A percentile compares a stretch with the other conserved stretches of the same genome.
Evolutionary conservation across 2,329 filamentous ascomycete species (phyloP).

Genomic region (Aciculosporium take): DNA sequence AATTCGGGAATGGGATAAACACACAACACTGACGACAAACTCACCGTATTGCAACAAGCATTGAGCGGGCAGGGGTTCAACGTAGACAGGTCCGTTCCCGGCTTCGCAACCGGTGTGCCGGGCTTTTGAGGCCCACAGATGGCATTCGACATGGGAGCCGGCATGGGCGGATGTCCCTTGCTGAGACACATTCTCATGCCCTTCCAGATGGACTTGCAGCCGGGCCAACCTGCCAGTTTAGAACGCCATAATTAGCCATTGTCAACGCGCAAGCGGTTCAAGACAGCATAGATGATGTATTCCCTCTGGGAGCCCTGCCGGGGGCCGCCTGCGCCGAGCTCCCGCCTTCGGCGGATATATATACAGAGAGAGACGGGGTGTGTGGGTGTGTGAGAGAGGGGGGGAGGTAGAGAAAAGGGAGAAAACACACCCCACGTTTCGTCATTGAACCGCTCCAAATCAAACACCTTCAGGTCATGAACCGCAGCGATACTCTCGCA

Average conservation of each 20-base stretch:
- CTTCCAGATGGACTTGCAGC: background rate
- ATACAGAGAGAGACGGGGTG: background rate
- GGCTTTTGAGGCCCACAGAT: conserved; percentile 12
- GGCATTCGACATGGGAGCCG: conserved; percentile 9
- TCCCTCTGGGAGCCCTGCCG: no score
- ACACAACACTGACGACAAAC: conserved; percentile 4
- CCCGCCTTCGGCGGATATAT: no score
- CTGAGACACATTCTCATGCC: conserved; percentile 11
- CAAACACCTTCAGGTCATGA: background rate
- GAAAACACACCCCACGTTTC: background rate
- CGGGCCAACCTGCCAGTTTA: background rate
- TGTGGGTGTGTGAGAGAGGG: no score
- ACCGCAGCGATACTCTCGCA: conserved; percentile 20
- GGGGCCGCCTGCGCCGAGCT: no score
- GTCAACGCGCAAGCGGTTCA: no score
- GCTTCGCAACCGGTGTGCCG: conserved; percentile 10
- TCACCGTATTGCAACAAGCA: conserved; percentile 4
- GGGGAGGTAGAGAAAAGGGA: no score
- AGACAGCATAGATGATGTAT: no score
- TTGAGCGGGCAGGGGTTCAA: conserved; percentile 17
- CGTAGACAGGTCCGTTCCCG: conserved; percentile 7
- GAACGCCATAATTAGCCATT: background rate
- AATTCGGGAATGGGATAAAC: conserved; percentile 2
- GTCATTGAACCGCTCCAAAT: background rate
- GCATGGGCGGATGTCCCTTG: conserved; percentile 11